phyloP scores from a whole-genome alignment of 2,329 filamentous ascomycete genomes.

The Exophiala phaeomuriformis region DNA sequence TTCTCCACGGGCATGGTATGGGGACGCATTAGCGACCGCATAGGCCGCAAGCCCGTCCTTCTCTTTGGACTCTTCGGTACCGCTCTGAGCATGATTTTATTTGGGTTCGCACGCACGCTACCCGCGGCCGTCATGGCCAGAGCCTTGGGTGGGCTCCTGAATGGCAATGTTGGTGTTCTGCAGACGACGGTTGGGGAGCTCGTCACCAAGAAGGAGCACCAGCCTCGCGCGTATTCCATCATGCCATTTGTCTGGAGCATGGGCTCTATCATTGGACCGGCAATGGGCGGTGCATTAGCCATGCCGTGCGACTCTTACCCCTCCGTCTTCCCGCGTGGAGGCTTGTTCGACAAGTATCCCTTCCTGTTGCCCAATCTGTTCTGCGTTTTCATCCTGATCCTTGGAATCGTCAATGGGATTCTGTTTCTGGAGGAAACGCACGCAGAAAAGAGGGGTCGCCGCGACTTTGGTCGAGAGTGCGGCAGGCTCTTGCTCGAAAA shows the following conservation, averaged over 20 bases:
- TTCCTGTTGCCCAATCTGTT: slow-evolving; percentile 91
- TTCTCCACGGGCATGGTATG: slow-evolving; percentile 88
- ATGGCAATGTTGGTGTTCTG: slow-evolving; percentile 92
- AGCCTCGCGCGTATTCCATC: slow-evolving; percentile 88
- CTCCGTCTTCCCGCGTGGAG: slow-evolving; percentile 59
- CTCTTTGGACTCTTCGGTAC: slow-evolving; percentile 85
- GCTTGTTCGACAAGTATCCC: slow-evolving; percentile 77
- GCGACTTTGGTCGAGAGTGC: slow-evolving; percentile 67
- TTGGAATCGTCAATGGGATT: slow-evolving; percentile 70
- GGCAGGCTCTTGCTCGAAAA: slow-evolving; percentile 59
- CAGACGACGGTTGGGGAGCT: slow-evolving; percentile 94
- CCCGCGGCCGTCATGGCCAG: slow-evolving; percentile 78
- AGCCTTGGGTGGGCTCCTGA: slow-evolving; percentile 81
- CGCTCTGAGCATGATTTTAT: slow-evolving; percentile 82
- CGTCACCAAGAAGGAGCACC: slow-evolving; percentile 85
- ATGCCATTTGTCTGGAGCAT: slow-evolving; percentile 99
- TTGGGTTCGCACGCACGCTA: slow-evolving; percentile 80
- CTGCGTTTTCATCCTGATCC: slow-evolving; percentile 67
- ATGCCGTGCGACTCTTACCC: slow-evolving; percentile 80
- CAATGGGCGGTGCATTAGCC: slow-evolving; percentile 82
- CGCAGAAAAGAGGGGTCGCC: slow-evolving; percentile 65
- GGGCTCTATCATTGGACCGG: slow-evolving; percentile 88
- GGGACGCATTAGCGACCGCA: slow-evolving; percentile 83
- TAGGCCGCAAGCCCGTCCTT: slow-evolving; percentile 88
- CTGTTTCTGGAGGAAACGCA: slow-evolving; percentile 94